Evolutionary conservation across 2,329 filamentous ascomycete genomes (phyloP).

Genomic region (Sclerotiophoma versabilis): DNA sequence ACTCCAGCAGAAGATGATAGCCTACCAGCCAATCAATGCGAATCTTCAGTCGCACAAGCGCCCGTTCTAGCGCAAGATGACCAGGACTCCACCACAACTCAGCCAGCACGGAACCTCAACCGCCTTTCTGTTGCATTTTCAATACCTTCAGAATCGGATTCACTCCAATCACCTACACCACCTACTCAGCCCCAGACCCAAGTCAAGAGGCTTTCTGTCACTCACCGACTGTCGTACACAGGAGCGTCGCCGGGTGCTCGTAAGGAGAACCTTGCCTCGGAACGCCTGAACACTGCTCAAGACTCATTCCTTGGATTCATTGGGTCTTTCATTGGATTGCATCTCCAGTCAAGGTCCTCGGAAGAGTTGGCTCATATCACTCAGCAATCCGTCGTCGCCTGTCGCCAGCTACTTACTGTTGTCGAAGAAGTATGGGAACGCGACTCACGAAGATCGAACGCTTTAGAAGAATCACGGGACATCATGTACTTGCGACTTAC

Average conservation of each 20-base stretch:
- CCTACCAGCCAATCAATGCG: slow-evolving; percentile 56
- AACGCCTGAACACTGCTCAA: slow-evolving; percentile 79
- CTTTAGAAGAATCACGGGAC: slow-evolving; percentile 72
- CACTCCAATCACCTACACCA: slow-evolving; percentile 39
- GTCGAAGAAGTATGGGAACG: slow-evolving; percentile 84
- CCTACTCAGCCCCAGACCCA: slow-evolving; percentile 37
- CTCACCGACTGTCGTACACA: slow-evolving; percentile 81
- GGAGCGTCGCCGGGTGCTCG: slow-evolving; percentile 68
- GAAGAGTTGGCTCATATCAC: slow-evolving; percentile 83
- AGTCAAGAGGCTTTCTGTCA: slow-evolving; percentile 59
- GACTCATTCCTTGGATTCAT: slow-evolving; percentile 90
- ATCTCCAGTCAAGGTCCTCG: slow-evolving; percentile 90
- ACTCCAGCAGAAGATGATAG: slow-evolving; percentile 32
- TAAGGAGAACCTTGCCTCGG: slow-evolving; percentile 79
- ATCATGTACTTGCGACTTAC: slow-evolving; percentile 82
- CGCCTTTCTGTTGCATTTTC: slow-evolving; percentile 48
- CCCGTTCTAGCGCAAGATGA: slow-evolving; percentile 34
- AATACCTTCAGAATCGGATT: slow-evolving; percentile 48
- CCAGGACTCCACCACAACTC: slow-evolving; percentile 36
- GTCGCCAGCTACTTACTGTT: slow-evolving; percentile 77
- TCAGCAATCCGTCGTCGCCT: slow-evolving; percentile 82
- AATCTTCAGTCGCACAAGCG: slow-evolving; percentile 44
- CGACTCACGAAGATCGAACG: slow-evolving; percentile 71
- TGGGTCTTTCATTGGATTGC: slow-evolving; percentile 91
- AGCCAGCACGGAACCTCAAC: slow-evolving; percentile 40